These are phyloP conservation scores for Knoxdaviesia capensis DNA, from an alignment of 2,329 filamentous ascomycete genomes.

Conservation along the genomic window DNA sequence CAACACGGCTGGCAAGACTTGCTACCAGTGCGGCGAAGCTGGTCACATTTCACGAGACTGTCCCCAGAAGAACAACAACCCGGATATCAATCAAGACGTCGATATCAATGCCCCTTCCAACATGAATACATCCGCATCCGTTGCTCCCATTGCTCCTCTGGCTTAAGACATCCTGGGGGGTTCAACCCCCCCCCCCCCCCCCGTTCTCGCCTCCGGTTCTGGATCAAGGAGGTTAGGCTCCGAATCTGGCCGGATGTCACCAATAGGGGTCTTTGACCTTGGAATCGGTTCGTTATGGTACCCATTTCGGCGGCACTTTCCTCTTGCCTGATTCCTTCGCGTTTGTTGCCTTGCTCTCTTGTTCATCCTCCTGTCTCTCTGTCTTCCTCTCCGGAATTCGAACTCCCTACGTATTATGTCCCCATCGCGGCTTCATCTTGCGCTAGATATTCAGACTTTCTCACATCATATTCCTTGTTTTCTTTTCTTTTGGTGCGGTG, in stretches of 20 bases:
- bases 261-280: no score
- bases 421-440: no score
- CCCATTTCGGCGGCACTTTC: neutral
- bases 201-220: no score
- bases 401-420: no score
- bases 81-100: slow-evolving; percentile 25
- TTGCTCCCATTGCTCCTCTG: slow-evolving; percentile 17
- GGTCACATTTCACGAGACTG: slow-evolving; percentile 95
- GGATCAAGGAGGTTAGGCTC: no score
- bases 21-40: slow-evolving; percentile 90
- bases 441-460: neutral
- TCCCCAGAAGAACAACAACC: slow-evolving; percentile 45
- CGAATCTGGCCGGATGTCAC: no score
- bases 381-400: neutral
- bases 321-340: neutral
- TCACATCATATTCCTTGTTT: neutral
- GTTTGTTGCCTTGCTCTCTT: neutral
- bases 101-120: slow-evolving; percentile 20
- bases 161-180: no score
- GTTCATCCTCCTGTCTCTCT: neutral
- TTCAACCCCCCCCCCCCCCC: no score
- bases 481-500: neutral
- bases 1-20: slow-evolving; percentile 93
- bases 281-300: no score
- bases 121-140: slow-evolving; percentile 18